phyloP scores from a whole-genome alignment of 495 filamentous ascomycete genomes.

The Amniculicola lignicola region DNA sequence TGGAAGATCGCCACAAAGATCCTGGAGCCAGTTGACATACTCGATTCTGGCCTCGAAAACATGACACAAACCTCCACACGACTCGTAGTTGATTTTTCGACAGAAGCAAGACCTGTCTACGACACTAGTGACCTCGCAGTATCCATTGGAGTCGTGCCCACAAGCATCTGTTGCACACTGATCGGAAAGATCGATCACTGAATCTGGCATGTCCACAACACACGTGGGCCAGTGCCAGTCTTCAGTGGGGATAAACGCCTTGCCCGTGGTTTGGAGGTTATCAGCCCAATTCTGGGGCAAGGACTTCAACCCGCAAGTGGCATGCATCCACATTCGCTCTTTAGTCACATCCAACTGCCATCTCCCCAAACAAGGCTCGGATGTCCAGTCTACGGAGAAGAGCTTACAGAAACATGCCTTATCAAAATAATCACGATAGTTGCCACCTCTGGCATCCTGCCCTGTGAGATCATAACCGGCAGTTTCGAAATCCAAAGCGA shows the following conservation, averaged over 20 bases:
- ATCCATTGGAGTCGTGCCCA: constrained; percentile 14
- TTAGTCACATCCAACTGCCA: constrained; percentile 1
- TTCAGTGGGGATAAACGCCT: constrained; percentile 20
- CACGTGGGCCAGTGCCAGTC: constrained; percentile 18
- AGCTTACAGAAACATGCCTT: constrained; percentile 17
- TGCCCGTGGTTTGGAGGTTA: constrained; percentile 6
- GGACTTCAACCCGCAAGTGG: constrained; percentile 18
- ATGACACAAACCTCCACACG: constrained; percentile 15
- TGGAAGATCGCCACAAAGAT: constrained; percentile 9
- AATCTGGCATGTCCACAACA: constrained; percentile 9
- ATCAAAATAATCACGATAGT: constrained; percentile 17
- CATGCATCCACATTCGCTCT: constrained; percentile 17
- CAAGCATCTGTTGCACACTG: constrained; percentile 21
- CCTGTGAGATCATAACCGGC: constrained; percentile 17
- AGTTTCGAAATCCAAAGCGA: constrained; percentile 21
- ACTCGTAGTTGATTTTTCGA: constrained; percentile 15
- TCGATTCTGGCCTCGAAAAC: constrained; percentile 16
- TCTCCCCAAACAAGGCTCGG: constrained; percentile 8
- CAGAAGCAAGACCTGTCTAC: constrained; percentile 21
- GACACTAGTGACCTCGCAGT: constrained; percentile 15
- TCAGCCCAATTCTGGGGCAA: constrained; percentile 12
- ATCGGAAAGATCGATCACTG: constrained; percentile 9
- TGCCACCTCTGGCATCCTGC: not conserved
- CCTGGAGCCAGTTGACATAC: constrained; percentile 17
- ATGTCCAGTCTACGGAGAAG: constrained; percentile 2